Base-by-base conservation (phyloP, 164 flowering plant species). In the Dillenia suffruticosa region DNA sequence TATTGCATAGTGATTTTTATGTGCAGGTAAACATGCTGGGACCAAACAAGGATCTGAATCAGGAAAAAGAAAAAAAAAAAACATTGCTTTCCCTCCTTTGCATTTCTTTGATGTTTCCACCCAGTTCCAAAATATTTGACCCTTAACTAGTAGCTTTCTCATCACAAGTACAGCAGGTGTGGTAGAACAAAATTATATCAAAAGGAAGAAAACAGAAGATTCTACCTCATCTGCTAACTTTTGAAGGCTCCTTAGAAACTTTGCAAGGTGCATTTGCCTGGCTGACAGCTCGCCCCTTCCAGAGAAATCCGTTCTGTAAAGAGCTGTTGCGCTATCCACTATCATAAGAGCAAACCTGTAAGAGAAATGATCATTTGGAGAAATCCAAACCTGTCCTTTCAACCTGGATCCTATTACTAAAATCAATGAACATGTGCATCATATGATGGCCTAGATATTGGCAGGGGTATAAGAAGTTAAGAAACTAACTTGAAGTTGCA, bases 241-340 rank as follows among this genome's bases (percentile, higher is more conserved):
- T 76, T 93, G 97, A 64, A 93, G 96, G 66, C 97, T 81, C 63
- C 89, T 69, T 45, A 86, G 66, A 71, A 87, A 87, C 75, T 84
- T 87, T 5, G 84, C 89, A 59, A 84, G 92, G 70, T 84, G 92
- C 89, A 93, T 89, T 77, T 93, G 98, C 69, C 96, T 84, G 15
- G 98, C 98, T 15, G 98, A 90, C 45, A 93, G 72, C 61, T 93
- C 98, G 54, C 98, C 98, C 57, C 98, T 88, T 61, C 98, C 98
- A 46, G 88, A 85, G 60, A 87, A 93, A 75, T 89, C 90, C 58
- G 96, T 92, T 74, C 97, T 77, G 63, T 92, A 92, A 10, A 92
- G 86, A 53, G 97, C 94, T 17, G 97, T 92, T 16, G 97, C 97
- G 66, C 94, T 92, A 66, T 92, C 97, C 62, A 91, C 96, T 65